Percentiles rank a stretch among this genome's conserved stretches.
phyloP scores from a whole-genome alignment of 495 filamentous ascomycete genomes.

The Neurospora sp. region DNA sequence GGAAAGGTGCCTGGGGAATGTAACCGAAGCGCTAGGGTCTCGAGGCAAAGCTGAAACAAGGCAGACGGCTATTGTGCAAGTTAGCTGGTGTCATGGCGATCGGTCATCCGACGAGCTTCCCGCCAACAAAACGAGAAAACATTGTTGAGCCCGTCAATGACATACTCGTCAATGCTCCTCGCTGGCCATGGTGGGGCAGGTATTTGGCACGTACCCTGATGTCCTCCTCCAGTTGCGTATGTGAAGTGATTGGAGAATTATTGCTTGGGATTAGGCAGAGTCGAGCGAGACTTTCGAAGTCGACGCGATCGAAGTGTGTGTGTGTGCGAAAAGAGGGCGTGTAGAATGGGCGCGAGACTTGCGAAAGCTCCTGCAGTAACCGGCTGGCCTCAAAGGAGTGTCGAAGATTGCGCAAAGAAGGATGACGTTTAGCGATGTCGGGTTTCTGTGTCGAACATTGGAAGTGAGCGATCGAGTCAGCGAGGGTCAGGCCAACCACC shows the following conservation, averaged over 20 bases:
- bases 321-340: constrained; percentile 25
- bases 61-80: constrained; percentile 16
- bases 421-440: constrained; percentile 15
- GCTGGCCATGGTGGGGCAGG: not conserved
- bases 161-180: not conserved
- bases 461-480: constrained; percentile 15
- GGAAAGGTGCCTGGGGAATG: constrained; percentile 2
- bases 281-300: constrained; percentile 26
- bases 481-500: constrained; percentile 9
- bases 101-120: constrained; percentile 8
- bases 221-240: not conserved
- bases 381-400: constrained; percentile 86
- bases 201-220: not conserved
- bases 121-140: not conserved
- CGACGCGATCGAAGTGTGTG: constrained; percentile 20
- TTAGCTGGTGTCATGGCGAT: constrained; percentile 19
- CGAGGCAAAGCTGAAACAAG: constrained; percentile 26
- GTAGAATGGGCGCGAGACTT: constrained; percentile 16
- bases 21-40: not conserved
- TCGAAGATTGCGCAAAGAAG: constrained; percentile 32
- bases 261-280: constrained; percentile 11
- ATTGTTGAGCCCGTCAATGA: not conserved
- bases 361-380: constrained; percentile 73
- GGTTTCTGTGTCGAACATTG: constrained; percentile 13
- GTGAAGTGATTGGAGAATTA: constrained; percentile 1